phyloP scores from a whole-genome alignment of 306 rosid genomes.

The Geum urbanum region DNA sequence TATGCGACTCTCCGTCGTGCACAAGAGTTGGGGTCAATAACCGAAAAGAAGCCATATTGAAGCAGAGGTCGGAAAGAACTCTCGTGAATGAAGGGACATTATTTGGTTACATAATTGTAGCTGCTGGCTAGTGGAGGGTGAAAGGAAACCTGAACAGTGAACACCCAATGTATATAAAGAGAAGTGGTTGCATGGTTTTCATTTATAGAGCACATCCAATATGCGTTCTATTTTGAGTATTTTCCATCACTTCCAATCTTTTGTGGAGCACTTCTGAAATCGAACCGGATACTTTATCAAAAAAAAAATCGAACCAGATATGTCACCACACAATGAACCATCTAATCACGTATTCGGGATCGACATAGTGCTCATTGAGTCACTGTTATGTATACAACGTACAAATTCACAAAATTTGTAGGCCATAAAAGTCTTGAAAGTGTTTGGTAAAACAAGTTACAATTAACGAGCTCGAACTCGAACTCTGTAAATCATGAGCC shows the following conservation, averaged over 20 bases:
- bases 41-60: background rate
- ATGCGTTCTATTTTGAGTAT: background rate
- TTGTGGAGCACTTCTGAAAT: background rate
- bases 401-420: too few relatives aligned
- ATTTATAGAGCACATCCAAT: background rate
- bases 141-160: too few relatives aligned
- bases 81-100: too few relatives aligned
- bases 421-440: too few relatives aligned
- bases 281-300: too few relatives aligned
- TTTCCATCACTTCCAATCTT: background rate
- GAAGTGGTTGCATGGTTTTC: too few relatives aligned
- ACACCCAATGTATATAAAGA: too few relatives aligned
- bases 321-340: too few relatives aligned
- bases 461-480: too few relatives aligned
- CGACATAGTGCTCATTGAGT: background rate
- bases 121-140: background rate
- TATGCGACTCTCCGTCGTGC: background rate
- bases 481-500: too few relatives aligned
- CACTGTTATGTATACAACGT: background rate
- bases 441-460: too few relatives aligned
- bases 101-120: background rate
- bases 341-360: too few relatives aligned
- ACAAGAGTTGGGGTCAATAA: background rate
- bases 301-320: background rate
- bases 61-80: background rate